Conservation (phyloP, 1,139 yeast genomes). For the Torulaspora globosa region DNA sequence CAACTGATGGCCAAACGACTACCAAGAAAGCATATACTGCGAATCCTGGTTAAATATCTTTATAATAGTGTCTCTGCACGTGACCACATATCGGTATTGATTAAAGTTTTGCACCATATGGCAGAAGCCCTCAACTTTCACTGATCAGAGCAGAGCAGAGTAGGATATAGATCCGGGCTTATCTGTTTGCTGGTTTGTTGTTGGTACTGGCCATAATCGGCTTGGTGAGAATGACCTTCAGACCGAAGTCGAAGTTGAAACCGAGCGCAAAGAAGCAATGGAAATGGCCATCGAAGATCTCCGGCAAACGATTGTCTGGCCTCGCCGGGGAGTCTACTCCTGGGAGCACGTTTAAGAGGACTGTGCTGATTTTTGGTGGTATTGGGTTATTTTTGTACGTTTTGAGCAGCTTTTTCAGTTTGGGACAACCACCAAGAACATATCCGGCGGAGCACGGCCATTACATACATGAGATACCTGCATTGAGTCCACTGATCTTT, state of each 20-base stretch:
- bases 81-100: background rate
- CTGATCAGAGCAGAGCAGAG: background rate
- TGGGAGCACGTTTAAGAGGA: background rate
- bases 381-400: conserved; percentile 14
- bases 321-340: too few species aligned
- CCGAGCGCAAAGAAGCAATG: conserved; percentile 11
- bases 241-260: conserved; percentile 19
- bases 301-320: too few species aligned
- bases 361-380: conserved; percentile 11
- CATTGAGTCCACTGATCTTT: conserved; percentile 52
- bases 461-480: conserved; percentile 43
- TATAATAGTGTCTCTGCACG: conserved; percentile 4
- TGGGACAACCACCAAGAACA: conserved; percentile 9
- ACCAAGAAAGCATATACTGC: background rate
- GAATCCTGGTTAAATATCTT: background rate
- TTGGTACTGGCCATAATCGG: conserved; percentile 11
- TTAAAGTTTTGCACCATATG: background rate
- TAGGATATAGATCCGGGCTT: background rate
- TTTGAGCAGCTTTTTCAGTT: conserved; percentile 9
- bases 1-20: conserved; percentile 2
- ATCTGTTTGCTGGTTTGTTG: conserved; percentile 10
- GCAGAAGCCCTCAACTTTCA: background rate
- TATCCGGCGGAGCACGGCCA: conserved; percentile 41
- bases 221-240: conserved; percentile 19
- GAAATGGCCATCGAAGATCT: conserved; percentile 8